Evolutionary conservation across 371 early-diverging fungal genomes (phyloP), one percentile per base, ranked within the genome.

Genomic region (Mortierella polycephala): DNA sequence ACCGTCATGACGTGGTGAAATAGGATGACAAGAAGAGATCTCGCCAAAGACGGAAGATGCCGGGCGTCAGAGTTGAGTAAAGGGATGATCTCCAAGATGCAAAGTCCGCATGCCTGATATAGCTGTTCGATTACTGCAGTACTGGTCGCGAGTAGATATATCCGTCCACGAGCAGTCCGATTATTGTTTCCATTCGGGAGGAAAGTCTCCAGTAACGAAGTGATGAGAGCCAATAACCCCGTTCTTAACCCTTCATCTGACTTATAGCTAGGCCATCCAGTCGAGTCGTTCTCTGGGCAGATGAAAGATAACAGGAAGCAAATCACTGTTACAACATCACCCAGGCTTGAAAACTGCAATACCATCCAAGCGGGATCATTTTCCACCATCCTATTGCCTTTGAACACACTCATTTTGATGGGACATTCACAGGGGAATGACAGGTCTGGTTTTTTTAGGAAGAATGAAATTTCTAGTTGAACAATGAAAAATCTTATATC

Each of bases 351-450:
- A 23, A 77, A 71, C 18, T 56, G 60, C 12, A 77, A 49, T 5
- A 52, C 30, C 64, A 68, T 60, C 77, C 77, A 77, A 1, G 54
- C 30, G 2, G 72, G 67, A 20, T 77, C 77, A 7, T 11, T n/a
- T 9, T 77, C 77, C 5, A 21, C 39, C 56, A 53, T 9, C 12
- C 9, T 8, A 50, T n/a, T 5, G 16, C 60, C 51, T 59, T 70
- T 77, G 62, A 77, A 68, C 1, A 50, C 56, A 37, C 64, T 70
- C 72, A 71, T 71, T 37, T 62, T 67, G 21, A 77, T 42, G 9
- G 44, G 53, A 44, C 67, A 71, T 0, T 64, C 58, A 23, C 57
- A 50, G 2, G 71, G 77, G 18, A 67, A 68, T 11, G 30, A 5
- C 12, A 47, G 13, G 12, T 63, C 53, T n/a, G 67, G 51, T 2